Percentiles rank a stretch among this genome's conserved stretches.
These are phyloP conservation scores for Nakazawaea populi DNA, from an alignment of 805 yeast species.

Conservation along the genomic window DNA sequence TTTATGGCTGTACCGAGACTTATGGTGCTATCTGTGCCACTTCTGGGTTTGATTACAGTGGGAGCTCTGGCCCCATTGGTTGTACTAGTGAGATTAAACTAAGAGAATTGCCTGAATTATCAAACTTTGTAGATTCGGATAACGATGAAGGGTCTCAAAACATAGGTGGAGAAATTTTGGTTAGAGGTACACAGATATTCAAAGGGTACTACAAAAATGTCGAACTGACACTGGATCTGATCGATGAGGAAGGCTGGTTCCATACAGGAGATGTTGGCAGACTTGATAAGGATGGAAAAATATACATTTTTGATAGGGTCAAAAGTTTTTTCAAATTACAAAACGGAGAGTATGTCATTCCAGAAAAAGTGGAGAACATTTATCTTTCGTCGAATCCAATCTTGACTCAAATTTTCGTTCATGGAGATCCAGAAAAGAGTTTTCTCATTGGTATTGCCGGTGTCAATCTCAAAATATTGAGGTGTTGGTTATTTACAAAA, in stretches of 20 bases:
- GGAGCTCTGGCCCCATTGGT: conserved; percentile 57
- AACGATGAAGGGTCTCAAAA: conserved; percentile 53
- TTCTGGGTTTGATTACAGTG: conserved; percentile 37
- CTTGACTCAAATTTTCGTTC: conserved; percentile 49
- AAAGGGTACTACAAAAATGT: conserved; percentile 42
- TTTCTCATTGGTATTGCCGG: conserved; percentile 60
- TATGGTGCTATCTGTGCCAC: conserved; percentile 45
- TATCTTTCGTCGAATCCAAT: conserved; percentile 45
- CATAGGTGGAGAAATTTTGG: conserved; percentile 45
- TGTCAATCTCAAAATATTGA: conserved; percentile 45
- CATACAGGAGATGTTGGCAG: conserved; percentile 52
- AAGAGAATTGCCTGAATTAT: conserved; percentile 41
- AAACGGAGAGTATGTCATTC: conserved; percentile 32
- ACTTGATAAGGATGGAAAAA: conserved; percentile 27
- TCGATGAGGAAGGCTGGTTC: conserved; percentile 49
- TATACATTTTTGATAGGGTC: conserved; percentile 50
- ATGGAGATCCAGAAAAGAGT: conserved; percentile 57
- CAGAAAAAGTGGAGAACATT: conserved; percentile 41
- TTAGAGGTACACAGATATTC: conserved; percentile 54
- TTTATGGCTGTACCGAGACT: conserved; percentile 63
- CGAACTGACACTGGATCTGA: conserved; percentile 38
- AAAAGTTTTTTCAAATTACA: conserved; percentile 58
- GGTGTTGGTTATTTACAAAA: conserved; percentile 15
- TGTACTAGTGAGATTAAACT: conserved; percentile 52
- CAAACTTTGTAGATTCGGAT: conserved; percentile 26